Base-by-base conservation (phyloP, 1,284 basidiomycete genomes). In the Moesziomyces sp. region DNA sequence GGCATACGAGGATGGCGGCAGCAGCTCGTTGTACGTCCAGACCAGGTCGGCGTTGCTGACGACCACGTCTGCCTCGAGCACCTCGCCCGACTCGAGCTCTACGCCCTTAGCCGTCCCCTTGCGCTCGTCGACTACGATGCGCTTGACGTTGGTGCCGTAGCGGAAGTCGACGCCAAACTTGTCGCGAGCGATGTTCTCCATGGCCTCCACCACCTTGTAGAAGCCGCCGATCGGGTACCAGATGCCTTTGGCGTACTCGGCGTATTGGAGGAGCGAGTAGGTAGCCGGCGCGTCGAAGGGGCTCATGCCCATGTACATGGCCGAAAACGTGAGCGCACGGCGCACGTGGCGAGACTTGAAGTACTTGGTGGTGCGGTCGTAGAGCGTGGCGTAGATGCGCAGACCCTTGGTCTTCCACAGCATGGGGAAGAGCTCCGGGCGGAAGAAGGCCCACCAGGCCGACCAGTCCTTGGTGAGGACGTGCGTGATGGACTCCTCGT, bases 191-290 rank as follows among this genome's bases (percentile, higher is more conserved):
- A 88, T 86, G n/a, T 76, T 77, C 46, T 86, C 84, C 30, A 88
- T 82, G 3, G 87, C 84, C 51, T 85, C 79, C n/a, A 86, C 79
- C 48, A 87, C 85, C 51, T 80, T 82, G 61, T 87, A 86, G 72
- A 87, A 88, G 3, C 87, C 87, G 18, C 87, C 87, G 42, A 84
- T 80, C 1, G 87, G 87, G 73, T 88, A 88, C 84, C 86, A 87
- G 56, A 88, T 87, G 3, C 87, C 87, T 69, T 80, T 79, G 44
- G 86, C 86, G 11, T 87, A 85, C 77, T 88, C 87, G n/a, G 87
- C 86, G 79, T 87, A 88, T 76, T 88, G 87, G 14, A 88, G 80
- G 13, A 88, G 78, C 11, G 85, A 85, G 76, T 87, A 87, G 19
- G 87, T 88, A 7, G 86, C 87, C 0, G 87, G 87, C 0, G 87